A percentile compares a stretch with the other conserved stretches of the same genome.
These are phyloP conservation scores for Centrapalus pauciflorus DNA, from an alignment of 129 eudicot genomes.

Conservation along the genomic window DNA sequence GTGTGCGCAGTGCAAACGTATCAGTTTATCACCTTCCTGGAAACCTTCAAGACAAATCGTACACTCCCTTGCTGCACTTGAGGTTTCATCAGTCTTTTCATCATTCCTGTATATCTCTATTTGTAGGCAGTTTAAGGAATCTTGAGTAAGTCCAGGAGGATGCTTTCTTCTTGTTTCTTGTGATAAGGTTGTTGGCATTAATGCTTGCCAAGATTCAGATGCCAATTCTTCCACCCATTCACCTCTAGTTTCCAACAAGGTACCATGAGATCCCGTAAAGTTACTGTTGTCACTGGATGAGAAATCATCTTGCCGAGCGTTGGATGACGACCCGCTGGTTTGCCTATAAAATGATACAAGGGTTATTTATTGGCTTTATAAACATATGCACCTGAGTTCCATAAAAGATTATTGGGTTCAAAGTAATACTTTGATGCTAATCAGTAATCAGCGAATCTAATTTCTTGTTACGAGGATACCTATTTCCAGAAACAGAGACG, in stretches of 20 bases:
- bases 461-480: conserved; percentile 27
- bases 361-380: neutral
- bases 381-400: neutral
- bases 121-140: conserved; percentile 36
- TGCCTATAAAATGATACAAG: conserved; percentile 26
- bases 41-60: conserved; percentile 78
- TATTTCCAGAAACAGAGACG: conserved; percentile 45
- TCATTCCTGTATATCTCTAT: conserved; percentile 28
- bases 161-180: conserved; percentile 23
- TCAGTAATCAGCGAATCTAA: no score
- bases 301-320: conserved; percentile 13
- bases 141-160: conserved; percentile 50
- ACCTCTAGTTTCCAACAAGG: no score
- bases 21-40: conserved; percentile 46
- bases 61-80: conserved; percentile 46
- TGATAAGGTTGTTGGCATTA: no score
- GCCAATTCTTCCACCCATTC: conserved; percentile 14
- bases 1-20: conserved; percentile 55
- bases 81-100: conserved; percentile 17
- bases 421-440: no score
- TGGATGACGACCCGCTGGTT: conserved; percentile 28
- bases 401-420: no score
- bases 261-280: no score
- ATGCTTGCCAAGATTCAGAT: conserved; percentile 15
- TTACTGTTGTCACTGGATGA: conserved; percentile 4